Evolutionary conservation across 108 stramenopile genomes (phyloP), one percentile per base, ranked within the genome.

Genomic region (Pseudonitzschia multistriata): DNA sequence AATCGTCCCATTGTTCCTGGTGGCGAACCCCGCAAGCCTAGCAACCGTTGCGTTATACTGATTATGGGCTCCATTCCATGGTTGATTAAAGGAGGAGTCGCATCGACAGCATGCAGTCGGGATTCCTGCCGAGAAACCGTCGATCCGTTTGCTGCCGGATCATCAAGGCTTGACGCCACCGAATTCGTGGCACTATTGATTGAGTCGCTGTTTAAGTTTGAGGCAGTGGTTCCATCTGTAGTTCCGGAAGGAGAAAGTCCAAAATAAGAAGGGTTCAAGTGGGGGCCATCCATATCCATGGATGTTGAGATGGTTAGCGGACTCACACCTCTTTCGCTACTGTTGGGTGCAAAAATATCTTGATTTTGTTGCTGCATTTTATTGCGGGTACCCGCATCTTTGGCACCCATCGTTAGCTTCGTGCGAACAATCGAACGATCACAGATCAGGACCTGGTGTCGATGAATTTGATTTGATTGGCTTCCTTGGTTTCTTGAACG

Each of bases 1-100:
- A 93, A 72, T 45, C 52, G 81, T 54, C 79, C 88, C 39, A 88
- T 66, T 2, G 92, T 94, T 47, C 92, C 92, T 2, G 92, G 92
- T 27, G 81, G 80, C 56, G 65, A 71, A n/a, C 92, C 92, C 13
- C 89, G 84, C 52, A 93, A 77, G 21, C 88, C 79, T 52, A 93
- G 67, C 15, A 92, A 77, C 1, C 87, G 85, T 50, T 92, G 85
- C 30, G 80, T 80, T 25, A 92, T 85, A 61, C 68, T 63, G 62
- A 81, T 74, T 37, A 92, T 79, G 11, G 83, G 80, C 67, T 87
- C 84, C 63, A 76, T 66, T 0, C 49, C 29, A 24, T 82, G 70
- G 5, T 67, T 56, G 35, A 73, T 50, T 0, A 70, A 21, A 10
- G 75, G 75, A 10, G 76, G 83, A 14, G 83, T 77, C 21, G 83